Evolutionary conservation across 306 rosid genomes (phyloP).

Genomic region (Lathyrus aphaca): DNA sequence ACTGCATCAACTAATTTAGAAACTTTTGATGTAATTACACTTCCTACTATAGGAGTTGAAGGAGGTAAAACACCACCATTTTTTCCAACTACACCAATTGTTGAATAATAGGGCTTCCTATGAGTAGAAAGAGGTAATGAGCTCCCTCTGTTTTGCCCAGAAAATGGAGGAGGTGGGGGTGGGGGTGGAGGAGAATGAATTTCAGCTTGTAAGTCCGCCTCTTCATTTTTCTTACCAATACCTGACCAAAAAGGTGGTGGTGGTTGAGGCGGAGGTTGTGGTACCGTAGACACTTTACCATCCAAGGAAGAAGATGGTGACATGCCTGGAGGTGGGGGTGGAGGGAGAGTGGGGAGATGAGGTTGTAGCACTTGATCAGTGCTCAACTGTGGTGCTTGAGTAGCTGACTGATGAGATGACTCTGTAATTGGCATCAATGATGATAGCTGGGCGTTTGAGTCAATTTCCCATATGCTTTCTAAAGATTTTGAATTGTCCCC

Average conservation of each 20-base stretch:
- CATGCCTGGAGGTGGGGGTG: slow-evolving; percentile 7
- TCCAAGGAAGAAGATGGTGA: slow-evolving; percentile 35
- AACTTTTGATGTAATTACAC: slow-evolving; percentile 31
- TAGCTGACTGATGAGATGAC: slow-evolving; percentile 38
- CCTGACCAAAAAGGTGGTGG: slow-evolving; percentile 18
- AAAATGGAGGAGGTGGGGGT: slow-evolving; percentile 37
- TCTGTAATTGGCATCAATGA: slow-evolving; percentile 45
- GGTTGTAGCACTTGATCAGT: slow-evolving; percentile 37
- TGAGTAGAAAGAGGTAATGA: slow-evolving; percentile 38
- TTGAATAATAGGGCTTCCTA: slow-evolving; percentile 41
- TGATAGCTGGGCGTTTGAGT: slow-evolving; percentile 40
- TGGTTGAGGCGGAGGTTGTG: slow-evolving; percentile 31
- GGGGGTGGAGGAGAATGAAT: slow-evolving; percentile 43
- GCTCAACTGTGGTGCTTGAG: slow-evolving; percentile 30
- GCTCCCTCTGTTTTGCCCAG: slow-evolving; percentile 24
- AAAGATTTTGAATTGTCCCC: slow-evolving; percentile 50
- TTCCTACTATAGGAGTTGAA: slow-evolving; percentile 24
- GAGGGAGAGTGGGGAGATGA: slow-evolving; percentile 32
- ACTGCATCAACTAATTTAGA: slow-evolving; percentile 31
- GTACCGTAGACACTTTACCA: slow-evolving; percentile 27
- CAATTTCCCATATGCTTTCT: slow-evolving; percentile 47
- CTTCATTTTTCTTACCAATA: slow-evolving; percentile 18
- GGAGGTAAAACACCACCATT: slow-evolving; percentile 34
- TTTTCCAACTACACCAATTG: slow-evolving; percentile 29
- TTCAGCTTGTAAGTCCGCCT: slow-evolving; percentile 20